Conservation (phyloP, 1,284 basidiomycete species). For the Caloboletus inedulis region DNA sequence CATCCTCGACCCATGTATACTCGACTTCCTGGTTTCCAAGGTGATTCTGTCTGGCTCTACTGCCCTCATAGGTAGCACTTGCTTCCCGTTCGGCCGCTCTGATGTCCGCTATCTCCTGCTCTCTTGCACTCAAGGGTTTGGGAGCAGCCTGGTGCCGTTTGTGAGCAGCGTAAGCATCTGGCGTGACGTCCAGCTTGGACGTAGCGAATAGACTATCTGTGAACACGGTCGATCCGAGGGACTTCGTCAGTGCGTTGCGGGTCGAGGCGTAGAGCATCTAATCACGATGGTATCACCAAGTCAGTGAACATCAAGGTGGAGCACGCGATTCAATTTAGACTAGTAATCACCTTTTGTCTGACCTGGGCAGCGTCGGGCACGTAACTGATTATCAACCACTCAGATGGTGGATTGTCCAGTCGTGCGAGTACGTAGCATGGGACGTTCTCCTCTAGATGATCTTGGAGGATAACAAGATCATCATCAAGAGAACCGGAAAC, state of each 20-base stretch:
- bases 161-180: conserved; percentile 72
- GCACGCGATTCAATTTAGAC: background rate
- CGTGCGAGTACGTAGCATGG: conserved; percentile 75
- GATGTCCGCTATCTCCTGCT: conserved; percentile 77
- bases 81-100: conserved; percentile 65
- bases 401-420: conserved; percentile 53
- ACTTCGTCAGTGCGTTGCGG: conserved; percentile 68
- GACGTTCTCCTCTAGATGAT: conserved; percentile 52
- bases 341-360: conserved; percentile 62
- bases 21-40: conserved; percentile 53
- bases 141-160: conserved; percentile 70
- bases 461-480: conserved; percentile 58
- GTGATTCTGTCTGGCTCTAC: conserved; percentile 51
- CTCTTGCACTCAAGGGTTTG: conserved; percentile 75
- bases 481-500: conserved; percentile 50
- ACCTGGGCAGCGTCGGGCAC: conserved; percentile 74
- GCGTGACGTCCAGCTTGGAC: conserved; percentile 62
- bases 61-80: conserved; percentile 54
- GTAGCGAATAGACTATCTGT: conserved; percentile 82
- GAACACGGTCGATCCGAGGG: conserved; percentile 75
- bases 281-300: background rate
- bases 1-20: conserved; percentile 62
- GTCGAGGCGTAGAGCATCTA: conserved; percentile 94
- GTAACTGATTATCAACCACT: conserved; percentile 73
- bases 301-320: background rate